These are phyloP conservation scores for Trichoderma sp. DNA, from an alignment of 2,329 filamentous ascomycete species.

Conservation along the genomic window DNA sequence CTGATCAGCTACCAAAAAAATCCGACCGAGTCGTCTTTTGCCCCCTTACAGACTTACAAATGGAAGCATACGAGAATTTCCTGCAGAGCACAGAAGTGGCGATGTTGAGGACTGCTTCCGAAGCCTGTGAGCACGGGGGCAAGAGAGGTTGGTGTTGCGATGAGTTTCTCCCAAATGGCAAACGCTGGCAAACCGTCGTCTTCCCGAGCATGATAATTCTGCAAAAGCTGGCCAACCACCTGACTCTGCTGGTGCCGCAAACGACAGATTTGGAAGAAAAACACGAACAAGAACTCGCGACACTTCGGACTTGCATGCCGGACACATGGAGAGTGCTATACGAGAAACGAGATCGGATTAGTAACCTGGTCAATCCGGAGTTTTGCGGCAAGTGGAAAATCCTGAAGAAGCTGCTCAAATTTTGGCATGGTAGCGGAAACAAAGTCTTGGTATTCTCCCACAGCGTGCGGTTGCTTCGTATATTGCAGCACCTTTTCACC, in stretches of 20 bases:
- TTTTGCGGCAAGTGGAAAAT: conserved; percentile 98
- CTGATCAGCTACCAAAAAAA: conserved; percentile 90
- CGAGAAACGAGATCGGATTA: conserved; percentile 69
- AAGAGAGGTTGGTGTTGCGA: conserved; percentile 78
- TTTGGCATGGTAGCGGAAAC: conserved; percentile 86
- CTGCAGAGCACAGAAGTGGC: conserved; percentile 66
- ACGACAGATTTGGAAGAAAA: conserved; percentile 64
- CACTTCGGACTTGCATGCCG: conserved; percentile 71
- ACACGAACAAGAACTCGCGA: conserved; percentile 71
- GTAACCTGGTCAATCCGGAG: conserved; percentile 78
- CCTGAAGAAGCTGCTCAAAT: conserved; percentile 76
- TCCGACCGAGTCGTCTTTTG: conserved; percentile 94
- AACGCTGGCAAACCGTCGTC: conserved; percentile 70
- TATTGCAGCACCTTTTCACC: conserved; percentile 80
- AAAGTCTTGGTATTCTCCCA: conserved; percentile 97
- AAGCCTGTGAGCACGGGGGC: conserved; percentile 65
- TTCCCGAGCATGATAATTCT: conserved; percentile 81
- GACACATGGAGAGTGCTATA: conserved; percentile 72
- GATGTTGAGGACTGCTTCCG: conserved; percentile 63
- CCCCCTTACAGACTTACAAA: conserved; percentile 77
- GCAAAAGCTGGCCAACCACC: conserved; percentile 87
- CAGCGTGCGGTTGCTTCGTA: conserved; percentile 78
- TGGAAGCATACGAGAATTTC: conserved; percentile 77
- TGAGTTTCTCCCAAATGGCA: conserved; percentile 55
- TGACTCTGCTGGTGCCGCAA: conserved; percentile 79